These are phyloP conservation scores for Hanseniaspora pseudoguilliermondii DNA, from an alignment of 805 yeast species.

Conservation along the genomic window DNA sequence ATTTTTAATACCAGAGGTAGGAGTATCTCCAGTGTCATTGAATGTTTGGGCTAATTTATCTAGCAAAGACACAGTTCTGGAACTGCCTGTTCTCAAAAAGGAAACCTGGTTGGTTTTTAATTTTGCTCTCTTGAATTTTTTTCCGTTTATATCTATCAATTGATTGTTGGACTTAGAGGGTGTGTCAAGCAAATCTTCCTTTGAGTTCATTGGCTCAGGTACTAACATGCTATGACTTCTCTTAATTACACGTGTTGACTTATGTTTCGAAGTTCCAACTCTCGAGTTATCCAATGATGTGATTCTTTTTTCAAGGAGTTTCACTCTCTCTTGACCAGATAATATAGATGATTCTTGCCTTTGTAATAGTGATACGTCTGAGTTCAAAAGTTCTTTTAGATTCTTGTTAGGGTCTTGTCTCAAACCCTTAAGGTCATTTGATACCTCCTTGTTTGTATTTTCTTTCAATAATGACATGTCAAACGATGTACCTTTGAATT, in stretches of 20 bases:
- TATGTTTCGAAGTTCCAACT: not conserved
- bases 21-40: not conserved
- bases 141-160: conserved; percentile 19
- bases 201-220: conserved; percentile 14
- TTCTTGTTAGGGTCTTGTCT: conserved; percentile 15
- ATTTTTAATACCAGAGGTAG: not conserved
- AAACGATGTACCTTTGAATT: conserved; percentile 37
- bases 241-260: conserved; percentile 18
- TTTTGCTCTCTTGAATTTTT: conserved; percentile 22
- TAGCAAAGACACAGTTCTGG: not conserved
- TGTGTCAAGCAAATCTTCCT: conserved; percentile 18
- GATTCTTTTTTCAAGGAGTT: conserved; percentile 8
- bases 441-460: not conserved
- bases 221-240: conserved; percentile 22
- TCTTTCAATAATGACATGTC: conserved; percentile 18
- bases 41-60: not conserved
- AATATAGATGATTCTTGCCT: not conserved
- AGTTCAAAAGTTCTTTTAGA: not conserved
- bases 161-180: conserved; percentile 21
- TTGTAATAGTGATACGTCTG: conserved; percentile 7
- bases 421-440: not conserved
- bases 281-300: conserved; percentile 7
- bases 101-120: conserved; percentile 19
- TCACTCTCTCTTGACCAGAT: conserved; percentile 10
- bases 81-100: conserved; percentile 12